These are phyloP conservation scores for Linnemannia zychae DNA, from an alignment of 192 early-diverging fungal species.

Conservation along the genomic window DNA sequence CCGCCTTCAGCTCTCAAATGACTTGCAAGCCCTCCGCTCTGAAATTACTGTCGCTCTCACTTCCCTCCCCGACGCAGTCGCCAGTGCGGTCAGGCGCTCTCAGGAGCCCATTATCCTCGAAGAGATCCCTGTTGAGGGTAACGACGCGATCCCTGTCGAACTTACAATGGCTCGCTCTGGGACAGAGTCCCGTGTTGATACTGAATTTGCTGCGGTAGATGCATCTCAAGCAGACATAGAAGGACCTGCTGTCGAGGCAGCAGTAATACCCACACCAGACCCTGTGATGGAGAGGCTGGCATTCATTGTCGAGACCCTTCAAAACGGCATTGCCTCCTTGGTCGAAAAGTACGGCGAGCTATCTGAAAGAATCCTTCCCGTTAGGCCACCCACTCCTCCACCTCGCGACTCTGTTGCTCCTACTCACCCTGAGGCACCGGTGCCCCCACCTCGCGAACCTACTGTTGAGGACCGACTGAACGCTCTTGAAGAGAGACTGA, in stretches of 20 bases:
- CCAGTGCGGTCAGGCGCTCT: neutral
- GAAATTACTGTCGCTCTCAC: constrained; percentile 14
- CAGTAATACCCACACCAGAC: neutral
- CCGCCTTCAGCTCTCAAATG: neutral
- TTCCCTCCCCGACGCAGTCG: constrained; percentile 11
- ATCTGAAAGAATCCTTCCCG: neutral
- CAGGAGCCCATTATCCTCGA: neutral
- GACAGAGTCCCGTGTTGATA: neutral
- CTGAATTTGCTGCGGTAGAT: neutral
- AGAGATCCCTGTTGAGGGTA: neutral
- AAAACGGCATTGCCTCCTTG: constrained; percentile 10
- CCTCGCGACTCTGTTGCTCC: neutral
- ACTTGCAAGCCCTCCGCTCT: constrained; percentile 5
- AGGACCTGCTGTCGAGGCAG: neutral
- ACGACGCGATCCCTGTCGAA: neutral
- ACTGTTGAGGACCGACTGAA: neutral
- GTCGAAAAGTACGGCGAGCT: constrained; percentile 20
- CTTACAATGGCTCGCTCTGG: neutral
- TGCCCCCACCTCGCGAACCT: constrained; percentile 3
- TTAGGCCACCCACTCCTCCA: neutral
- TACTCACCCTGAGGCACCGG: neutral
- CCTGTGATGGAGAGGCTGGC: constrained; percentile 1
- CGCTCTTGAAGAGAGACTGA: neutral
- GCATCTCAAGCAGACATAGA: neutral
- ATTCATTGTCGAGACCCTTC: constrained; percentile 3